Evolutionary conservation across 768 basidiomycete species (phyloP), one percentile per base, ranked within the genome.

Genomic region (Flagelloscypha sp.): DNA sequence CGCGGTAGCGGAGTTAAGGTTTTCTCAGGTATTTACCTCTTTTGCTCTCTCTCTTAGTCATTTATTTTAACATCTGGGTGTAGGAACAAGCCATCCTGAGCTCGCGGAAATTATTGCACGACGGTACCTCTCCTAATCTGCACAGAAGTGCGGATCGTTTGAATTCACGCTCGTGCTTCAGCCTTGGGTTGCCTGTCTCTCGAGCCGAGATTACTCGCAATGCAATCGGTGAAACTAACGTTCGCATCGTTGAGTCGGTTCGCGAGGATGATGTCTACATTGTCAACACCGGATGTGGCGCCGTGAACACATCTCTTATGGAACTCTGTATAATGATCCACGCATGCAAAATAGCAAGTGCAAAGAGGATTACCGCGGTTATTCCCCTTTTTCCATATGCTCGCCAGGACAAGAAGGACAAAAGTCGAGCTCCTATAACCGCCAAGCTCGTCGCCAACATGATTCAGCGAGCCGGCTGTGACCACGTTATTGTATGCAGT

Each of bases 241-340:
- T 98, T 34, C 83, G 84, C 46, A 89, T 99, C 55, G 74, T 76
- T 45, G 92, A 97, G 62, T 92, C 87, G 29, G 94, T 99, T 23
- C 86, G 95, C 42, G 93, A 98, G 62, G 87, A 90, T 58, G 95
- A 98, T 57, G 94, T 98, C 33, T 99, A 98, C 63, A 97, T 99
- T 58, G 82, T 99, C 66, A 95, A 92, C 62, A 88, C 89, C 24
- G 84, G 88, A 10, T 81, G 82, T 49, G 79, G 83, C 16, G 66
- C 79, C 37, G 76, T 97, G 48, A 97, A 97, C 54, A 92, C 88
- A 18, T 72, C 93, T 25, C 76, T 99, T 44, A 98, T 99, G 90
- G 95, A 98, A 58, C 74, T 92, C 30, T 89, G 93, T 56, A 98
- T 98, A 52, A 94, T 99, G 89, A 90, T 97, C 52, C 93, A 97